Percentiles rank a stretch among this genome's conserved stretches.
Conservation (phyloP, 345 rosid genomes). For the Brassica incana region DNA sequence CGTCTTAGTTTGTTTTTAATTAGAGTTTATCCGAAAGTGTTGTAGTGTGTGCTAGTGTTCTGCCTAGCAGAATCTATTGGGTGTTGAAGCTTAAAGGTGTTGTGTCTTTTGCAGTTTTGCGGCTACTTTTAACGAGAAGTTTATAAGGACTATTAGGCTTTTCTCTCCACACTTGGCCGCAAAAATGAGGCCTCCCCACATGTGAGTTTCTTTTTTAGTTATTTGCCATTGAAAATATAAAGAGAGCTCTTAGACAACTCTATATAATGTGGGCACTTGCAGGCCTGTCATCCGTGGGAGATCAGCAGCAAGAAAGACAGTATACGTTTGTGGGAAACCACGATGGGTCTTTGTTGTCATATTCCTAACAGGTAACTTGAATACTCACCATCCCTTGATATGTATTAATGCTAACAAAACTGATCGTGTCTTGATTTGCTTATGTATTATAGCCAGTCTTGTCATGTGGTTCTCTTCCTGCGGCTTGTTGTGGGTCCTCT, state of each 20-base stretch:
- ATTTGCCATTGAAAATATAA: neutral
- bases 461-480: conserved; percentile 43
- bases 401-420: neutral
- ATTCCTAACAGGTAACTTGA: conserved; percentile 31
- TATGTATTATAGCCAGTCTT: conserved; percentile 34
- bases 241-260: conserved; percentile 6
- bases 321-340: conserved; percentile 42
- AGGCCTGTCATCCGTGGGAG: conserved; percentile 47
- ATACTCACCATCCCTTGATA: conserved; percentile 2
- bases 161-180: conserved; percentile 96
- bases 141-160: conserved; percentile 80
- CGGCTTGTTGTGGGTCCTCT: conserved; percentile 40
- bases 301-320: conserved; percentile 39
- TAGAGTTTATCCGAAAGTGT: neutral
- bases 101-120: conserved; percentile 72
- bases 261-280: conserved; percentile 7
- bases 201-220: conserved; percentile 47
- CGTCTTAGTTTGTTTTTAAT: neutral
- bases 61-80: neutral
- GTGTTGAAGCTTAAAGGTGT: conserved; percentile 5
- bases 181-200: conserved; percentile 94
- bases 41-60: conserved; percentile 11
- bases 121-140: conserved; percentile 86
- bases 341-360: conserved; percentile 36
- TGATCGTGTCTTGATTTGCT: conserved; percentile 25